Evolutionary conservation across 2,329 filamentous ascomycete species (phyloP).

Genomic region (Microcera coccophila): DNA sequence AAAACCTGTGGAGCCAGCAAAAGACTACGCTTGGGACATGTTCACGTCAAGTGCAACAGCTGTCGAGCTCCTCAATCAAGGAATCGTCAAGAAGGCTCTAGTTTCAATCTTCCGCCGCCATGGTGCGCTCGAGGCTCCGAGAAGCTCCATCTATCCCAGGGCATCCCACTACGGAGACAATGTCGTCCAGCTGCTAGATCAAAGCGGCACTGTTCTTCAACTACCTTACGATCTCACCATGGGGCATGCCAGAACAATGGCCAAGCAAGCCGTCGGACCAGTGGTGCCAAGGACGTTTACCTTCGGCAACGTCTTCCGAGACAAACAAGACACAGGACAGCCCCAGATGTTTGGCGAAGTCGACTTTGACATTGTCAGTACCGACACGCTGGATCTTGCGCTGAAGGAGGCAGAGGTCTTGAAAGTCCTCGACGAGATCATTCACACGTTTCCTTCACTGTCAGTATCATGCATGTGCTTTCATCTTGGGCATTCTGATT

Average conservation of each 20-base stretch:
- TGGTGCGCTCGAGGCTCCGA: conserved; percentile 76
- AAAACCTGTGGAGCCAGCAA: conserved; percentile 69
- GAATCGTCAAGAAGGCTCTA: conserved; percentile 69
- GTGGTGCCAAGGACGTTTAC: conserved; percentile 73
- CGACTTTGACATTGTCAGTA: conserved; percentile 93
- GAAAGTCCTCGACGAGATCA: conserved; percentile 90
- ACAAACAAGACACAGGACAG: conserved; percentile 72
- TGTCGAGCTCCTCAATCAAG: conserved; percentile 65
- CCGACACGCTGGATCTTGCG: conserved; percentile 73
- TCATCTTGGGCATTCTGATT: conserved; percentile 81
- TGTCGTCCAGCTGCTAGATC: conserved; percentile 75
- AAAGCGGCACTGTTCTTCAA: conserved; percentile 82
- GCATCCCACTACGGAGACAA: conserved; percentile 72
- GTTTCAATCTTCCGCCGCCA: conserved; percentile 80
- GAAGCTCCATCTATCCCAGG: conserved; percentile 74
- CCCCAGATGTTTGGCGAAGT: conserved; percentile 82
- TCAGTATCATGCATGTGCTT: conserved; percentile 75
- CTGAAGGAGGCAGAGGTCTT: conserved; percentile 91
- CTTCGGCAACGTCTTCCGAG: conserved; percentile 84
- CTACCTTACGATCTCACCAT: conserved; percentile 92
- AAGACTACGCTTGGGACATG: conserved; percentile 77
- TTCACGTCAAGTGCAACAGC: conserved; percentile 51
- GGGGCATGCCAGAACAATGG: conserved; percentile 79
- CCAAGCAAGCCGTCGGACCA: conserved; percentile 60
- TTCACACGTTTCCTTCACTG: conserved; percentile 73